Evolutionary conservation across 2,329 filamentous ascomycete species (phyloP), one percentile per base, ranked within the genome.

Genomic region (Aspergillus tubingensis): DNA sequence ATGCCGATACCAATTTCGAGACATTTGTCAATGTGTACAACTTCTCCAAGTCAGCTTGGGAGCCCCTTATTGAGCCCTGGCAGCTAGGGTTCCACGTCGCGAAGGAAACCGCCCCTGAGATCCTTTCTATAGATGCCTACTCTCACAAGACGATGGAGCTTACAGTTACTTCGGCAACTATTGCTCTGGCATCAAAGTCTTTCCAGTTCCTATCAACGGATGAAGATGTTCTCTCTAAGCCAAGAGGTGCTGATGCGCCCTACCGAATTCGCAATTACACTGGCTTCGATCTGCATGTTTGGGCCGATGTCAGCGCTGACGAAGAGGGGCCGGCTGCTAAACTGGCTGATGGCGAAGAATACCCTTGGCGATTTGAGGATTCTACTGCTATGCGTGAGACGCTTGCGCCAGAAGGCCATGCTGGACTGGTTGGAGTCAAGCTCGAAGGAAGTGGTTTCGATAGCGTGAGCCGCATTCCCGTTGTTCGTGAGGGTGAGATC

Each of bases 41-140:
- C 77, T 99, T 99, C 78, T 95, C 95, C 13, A 99, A 99, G 75
- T 99, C 95, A 0, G 92, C 92, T 3, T 99, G 95, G 95, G 95
- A 99, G 75, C 95, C 95, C 3, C 79, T 99, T 36, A 87, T 99
- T 25, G 95, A 99, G 74, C 96, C 96, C 7, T 99, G 95, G 95
- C 88, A 94, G 66, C 83, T 98, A n/a, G 92, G 92, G 2, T 87
- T 99, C 67, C 91, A 96, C 64, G 86, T 98, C 74, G 88, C 91
- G 0, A 93, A 89, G 68, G 88, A 95, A 60, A 83, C 87, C 25
- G 84, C 86, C 44, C 91, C 89, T 0, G 91, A 94, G 39, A 82
- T 90, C 54, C 80, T 97, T 61, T 90, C 91, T 0, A 82, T 99
- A 17, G 93, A 98, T 59, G 80, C 96, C 2, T 90, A 90, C 47